Base-by-base conservation (phyloP, 2,329 filamentous ascomycete genomes). In the Xylariales sp. region DNA sequence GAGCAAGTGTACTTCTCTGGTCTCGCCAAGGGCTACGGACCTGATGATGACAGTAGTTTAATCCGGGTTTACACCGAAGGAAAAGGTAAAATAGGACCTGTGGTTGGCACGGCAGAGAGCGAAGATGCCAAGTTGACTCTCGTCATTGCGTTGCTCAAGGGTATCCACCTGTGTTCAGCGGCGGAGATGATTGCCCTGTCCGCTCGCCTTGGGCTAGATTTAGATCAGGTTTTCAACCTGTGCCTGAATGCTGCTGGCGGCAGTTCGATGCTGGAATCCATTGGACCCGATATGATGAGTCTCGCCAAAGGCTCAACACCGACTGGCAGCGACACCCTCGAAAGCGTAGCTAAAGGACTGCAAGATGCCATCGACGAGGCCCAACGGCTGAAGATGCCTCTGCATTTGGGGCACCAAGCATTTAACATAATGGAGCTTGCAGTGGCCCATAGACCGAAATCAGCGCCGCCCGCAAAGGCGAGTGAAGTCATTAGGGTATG, bases 1-100 rank as follows among this genome's bases (percentile, higher is more conserved):
- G 82, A 86, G 59, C 79, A 84, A 55, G 68, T 75, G 19, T 85
- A 83, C 53, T 71, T 83, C 39, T 60, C 74, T 19, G 78, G 71
- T 12, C 57, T 84, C 6, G 65, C 73, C 17, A 71, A 74, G 28
- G 82, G 81, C 8, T 79, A 61, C 46, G 66, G 63, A 3, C 45
- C 55, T 5, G 65, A 69, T 33, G 68, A 71, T 42, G 68, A 71
- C 47, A 64, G 61, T 29, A 59, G 63, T 33, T 46, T 72, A 20
- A 52, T 71, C 32, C 53, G 65, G 25, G 40, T 72, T 38, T 71
- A 71, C 44, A 61, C 51, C 7, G 60, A 66, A 29, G 62, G 63
- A 7, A 52, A 53, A 33, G 57, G 55, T 14, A 57, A 57, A 36
- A 45, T 60, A 29, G 61, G 54, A 0, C 46, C 55, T 2, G 53